These are phyloP conservation scores for Chloromonas sp. DNA, from an alignment of 163 green algal species.

Conservation along the genomic window DNA sequence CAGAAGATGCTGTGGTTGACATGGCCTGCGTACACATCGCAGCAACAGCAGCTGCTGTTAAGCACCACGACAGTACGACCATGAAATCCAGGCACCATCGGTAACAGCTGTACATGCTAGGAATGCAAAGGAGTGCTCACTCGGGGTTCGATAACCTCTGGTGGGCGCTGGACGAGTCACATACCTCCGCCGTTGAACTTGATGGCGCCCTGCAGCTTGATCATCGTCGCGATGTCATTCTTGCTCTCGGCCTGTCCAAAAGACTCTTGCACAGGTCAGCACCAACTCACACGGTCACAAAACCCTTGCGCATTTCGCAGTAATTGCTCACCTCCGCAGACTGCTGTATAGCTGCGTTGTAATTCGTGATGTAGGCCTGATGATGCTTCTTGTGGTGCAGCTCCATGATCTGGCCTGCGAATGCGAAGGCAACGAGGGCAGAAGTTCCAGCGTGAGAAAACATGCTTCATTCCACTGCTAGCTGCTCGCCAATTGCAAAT, in stretches of 20 bases:
- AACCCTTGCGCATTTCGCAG: no score
- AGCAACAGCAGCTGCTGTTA: neutral
- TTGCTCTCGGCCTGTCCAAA: slow-evolving; percentile 48
- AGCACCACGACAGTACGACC: no score
- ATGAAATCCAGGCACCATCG: no score
- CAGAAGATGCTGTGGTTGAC: slow-evolving; percentile 98
- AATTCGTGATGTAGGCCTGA: slow-evolving; percentile 82
- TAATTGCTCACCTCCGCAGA: slow-evolving; percentile 48
- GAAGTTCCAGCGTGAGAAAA: neutral
- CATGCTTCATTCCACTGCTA: neutral
- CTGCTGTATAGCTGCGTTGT: slow-evolving; percentile 84
- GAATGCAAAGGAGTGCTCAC: no score
- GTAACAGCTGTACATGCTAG: no score
- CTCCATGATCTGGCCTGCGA: slow-evolving; percentile 86
- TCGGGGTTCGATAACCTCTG: no score
- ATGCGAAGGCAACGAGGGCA: neutral
- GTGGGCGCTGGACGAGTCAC: no score
- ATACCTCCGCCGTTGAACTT: slow-evolving; percentile 95
- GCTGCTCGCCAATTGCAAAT: neutral
- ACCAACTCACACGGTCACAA: no score
- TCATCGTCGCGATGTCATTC: slow-evolving; percentile 69
- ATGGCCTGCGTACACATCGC: slow-evolving; percentile 68
- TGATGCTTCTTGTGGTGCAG: slow-evolving; percentile 97
- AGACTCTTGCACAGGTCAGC: neutral
- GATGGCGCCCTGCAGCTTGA: slow-evolving; percentile 78